Evolutionary conservation across 805 yeast genomes (phyloP).

Genomic region (Ascoidea asiatica): DNA sequence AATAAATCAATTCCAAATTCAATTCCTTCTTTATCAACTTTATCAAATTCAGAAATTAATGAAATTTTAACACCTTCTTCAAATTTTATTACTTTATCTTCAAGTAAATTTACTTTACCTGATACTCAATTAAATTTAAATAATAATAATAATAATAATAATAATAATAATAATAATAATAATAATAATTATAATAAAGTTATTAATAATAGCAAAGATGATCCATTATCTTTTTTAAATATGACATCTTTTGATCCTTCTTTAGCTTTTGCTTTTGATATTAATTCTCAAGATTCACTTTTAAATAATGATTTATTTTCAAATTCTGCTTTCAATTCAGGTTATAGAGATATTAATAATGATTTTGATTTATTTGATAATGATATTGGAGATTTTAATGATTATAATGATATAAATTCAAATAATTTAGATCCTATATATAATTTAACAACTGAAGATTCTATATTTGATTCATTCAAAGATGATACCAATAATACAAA

Average conservation of each 20-base stretch:
- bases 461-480: constrained; percentile 38
- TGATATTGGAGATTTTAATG: constrained; percentile 7
- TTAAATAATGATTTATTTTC: constrained; percentile 3
- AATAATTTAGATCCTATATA: constrained; percentile 23
- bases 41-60: no score
- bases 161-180: background rate
- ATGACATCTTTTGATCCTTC: constrained; percentile 37
- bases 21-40: no score
- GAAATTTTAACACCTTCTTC: no score
- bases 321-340: background rate
- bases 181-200: constrained; percentile 3
- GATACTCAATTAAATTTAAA: no score
- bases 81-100: no score
- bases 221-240: constrained; percentile 33
- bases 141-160: constrained; percentile 6
- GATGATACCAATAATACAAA: background rate
- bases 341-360: background rate
- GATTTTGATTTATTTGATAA: constrained; percentile 11
- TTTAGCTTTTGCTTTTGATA: constrained; percentile 28
- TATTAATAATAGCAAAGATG: constrained; percentile 13
- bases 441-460: constrained; percentile 38
- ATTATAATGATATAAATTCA: constrained; percentile 4
- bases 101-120: no score
- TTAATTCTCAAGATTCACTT: background rate
- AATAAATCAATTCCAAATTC: background rate